These are phyloP conservation scores for Gossypium trilobum DNA, from an alignment of 441 rosid genomes.

Conservation along the genomic window DNA sequence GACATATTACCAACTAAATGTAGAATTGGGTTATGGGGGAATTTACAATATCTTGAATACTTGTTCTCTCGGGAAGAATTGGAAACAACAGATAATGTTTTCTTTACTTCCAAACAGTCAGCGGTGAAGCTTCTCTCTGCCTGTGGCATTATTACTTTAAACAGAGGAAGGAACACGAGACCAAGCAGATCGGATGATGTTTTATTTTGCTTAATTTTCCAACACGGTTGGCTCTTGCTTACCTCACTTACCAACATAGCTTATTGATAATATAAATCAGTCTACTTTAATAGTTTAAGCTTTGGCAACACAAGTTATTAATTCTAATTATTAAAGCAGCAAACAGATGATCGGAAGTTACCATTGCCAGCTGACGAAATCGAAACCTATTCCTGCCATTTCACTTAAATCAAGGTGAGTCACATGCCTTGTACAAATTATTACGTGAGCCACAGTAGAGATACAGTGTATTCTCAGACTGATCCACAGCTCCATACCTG, in stretches of 20 bases:
- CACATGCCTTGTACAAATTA: not conserved
- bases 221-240: not conserved
- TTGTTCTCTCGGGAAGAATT: not conserved
- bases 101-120: not conserved
- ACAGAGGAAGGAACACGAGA: not conserved
- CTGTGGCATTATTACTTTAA: not conserved
- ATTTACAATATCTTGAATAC: not conserved
- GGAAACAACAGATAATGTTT: not conserved
- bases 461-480: not conserved
- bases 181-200: not conserved
- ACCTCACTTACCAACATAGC: not conserved
- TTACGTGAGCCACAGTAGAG: not conserved
- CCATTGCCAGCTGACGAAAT: not conserved
- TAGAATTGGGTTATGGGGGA: not conserved
- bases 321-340: not conserved
- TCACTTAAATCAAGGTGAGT: not conserved
- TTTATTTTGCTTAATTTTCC: not conserved
- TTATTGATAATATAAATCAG: not conserved
- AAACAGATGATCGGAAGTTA: not conserved
- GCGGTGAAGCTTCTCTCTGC: not conserved
- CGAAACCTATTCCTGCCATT: not conserved
- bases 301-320: not conserved
- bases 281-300: not conserved
- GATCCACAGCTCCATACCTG: not conserved
- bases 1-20: not conserved